Evolutionary conservation across 176 grass and related monocot species (phyloP), one percentile per base, ranked within the genome.

Genomic region (Rhynchospora breviuscula): DNA sequence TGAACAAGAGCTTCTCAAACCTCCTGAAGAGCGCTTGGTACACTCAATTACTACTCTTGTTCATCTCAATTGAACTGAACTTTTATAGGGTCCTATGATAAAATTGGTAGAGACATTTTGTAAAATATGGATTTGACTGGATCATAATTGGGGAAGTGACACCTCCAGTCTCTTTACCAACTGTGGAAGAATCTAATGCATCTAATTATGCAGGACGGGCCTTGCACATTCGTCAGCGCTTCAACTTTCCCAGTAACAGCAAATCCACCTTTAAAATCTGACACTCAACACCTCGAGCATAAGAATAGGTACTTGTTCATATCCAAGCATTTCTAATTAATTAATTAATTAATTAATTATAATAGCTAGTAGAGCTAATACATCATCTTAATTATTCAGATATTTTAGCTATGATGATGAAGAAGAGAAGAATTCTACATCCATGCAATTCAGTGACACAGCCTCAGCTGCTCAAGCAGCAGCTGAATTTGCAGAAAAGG

Each of bases 1-100:
- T 66, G 96, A 99, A 76, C 88, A 88, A 64, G 96, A 88, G 81
- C 96, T 99, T 92, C 96, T 99, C 22, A 92, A 95, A 89, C 91
- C 89, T 67, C 44, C 90, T 48, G 89, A 95, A 83, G 91, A 92
- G 72, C 72, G 86, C 8, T 81, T 97, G 64, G 94, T 97, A 86
- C 54, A 29, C 56, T 22, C 23, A 76, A 26, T 67, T 11, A 43
- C 35, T 56, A 79, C 35, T 79, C 18, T 71, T 77, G 12, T 60
- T 69, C 70, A 18, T 62, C 82, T 87, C 15, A 78, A 80, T 82
- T 67, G 78, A 21, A 26, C 2, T 21, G 40, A 17, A 45, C 18
- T 64, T 46, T 53, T 59, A 84, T 84, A 95, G 1, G 35, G 70
- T 87, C 70, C 2, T 40, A 40, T 40, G 35, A 40, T 40, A 40